Conservation (phyloP, 768 basidiomycete genomes). For the Russula sp. region DNA sequence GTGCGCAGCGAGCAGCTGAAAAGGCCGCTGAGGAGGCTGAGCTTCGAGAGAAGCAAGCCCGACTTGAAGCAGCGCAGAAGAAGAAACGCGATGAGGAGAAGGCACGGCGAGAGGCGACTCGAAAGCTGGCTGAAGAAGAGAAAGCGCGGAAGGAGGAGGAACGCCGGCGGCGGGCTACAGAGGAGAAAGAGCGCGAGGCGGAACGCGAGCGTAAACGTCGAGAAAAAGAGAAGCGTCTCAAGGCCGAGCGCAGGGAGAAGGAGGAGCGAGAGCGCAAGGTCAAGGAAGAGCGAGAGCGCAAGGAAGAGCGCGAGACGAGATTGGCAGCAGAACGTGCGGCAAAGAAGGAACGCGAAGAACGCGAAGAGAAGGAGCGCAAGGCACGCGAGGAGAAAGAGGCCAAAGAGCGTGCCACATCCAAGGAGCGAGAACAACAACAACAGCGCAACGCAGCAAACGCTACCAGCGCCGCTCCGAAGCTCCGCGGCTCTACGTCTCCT, state of each 20-base stretch:
- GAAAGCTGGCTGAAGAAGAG: slow-evolving; percentile 80
- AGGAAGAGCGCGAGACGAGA: slow-evolving; percentile 64
- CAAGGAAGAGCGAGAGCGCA: slow-evolving; percentile 66
- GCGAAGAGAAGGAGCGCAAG: slow-evolving; percentile 37
- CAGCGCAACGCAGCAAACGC: slow-evolving; percentile 6
- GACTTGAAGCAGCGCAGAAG: slow-evolving; percentile 75
- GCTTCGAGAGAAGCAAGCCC: slow-evolving; percentile 67
- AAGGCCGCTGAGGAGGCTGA: slow-evolving; percentile 85
- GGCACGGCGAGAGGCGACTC: slow-evolving; percentile 67
- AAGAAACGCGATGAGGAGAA: slow-evolving; percentile 87
- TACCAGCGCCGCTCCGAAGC: slow-evolving; percentile 41
- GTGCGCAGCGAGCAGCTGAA: slow-evolving; percentile 77
- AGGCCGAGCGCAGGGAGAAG: slow-evolving; percentile 50
- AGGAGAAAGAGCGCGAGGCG: slow-evolving; percentile 77
- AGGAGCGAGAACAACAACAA: slow-evolving; percentile 39
- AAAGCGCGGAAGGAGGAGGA: slow-evolving; percentile 82
- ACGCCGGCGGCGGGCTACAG: slow-evolving; percentile 64
- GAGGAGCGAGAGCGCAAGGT: slow-evolving; percentile 64
- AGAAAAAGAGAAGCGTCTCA: slow-evolving; percentile 66
- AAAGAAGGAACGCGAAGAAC: slow-evolving; percentile 60
- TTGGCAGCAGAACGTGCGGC: slow-evolving; percentile 52
- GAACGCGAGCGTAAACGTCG: slow-evolving; percentile 72
- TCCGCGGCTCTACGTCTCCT: slow-evolving; percentile 51
- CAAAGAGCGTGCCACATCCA: slow-evolving; percentile 42
- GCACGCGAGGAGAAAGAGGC: slow-evolving; percentile 40